Evolutionary conservation across 2,329 filamentous ascomycete species (phyloP).

Genomic region (Clonostachys solani): DNA sequence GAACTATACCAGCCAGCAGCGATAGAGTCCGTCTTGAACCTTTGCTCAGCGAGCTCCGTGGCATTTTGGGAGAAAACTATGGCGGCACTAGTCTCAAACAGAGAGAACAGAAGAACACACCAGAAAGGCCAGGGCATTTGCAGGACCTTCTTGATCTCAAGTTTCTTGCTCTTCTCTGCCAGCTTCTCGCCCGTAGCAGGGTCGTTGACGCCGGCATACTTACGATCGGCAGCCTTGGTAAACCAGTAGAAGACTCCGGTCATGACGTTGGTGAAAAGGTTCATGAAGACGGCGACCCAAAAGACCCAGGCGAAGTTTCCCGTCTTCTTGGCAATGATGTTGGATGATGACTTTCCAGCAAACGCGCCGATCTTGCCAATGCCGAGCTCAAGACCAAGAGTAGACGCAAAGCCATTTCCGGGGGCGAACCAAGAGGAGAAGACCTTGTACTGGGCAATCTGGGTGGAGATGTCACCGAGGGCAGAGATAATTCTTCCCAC

Average conservation of each 20-base stretch:
- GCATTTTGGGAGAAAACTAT: conserved; percentile 47
- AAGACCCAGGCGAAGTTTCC: conserved; percentile 56
- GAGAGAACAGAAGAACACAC: conserved; percentile 38
- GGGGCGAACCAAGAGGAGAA: conserved; percentile 60
- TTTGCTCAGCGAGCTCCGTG: conserved; percentile 50
- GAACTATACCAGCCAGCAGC: conserved; percentile 49
- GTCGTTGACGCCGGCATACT: conserved; percentile 39
- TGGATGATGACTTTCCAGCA: conserved; percentile 52
- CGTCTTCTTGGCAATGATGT: conserved; percentile 49
- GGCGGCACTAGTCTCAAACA: conserved; percentile 48
- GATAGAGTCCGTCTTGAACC: conserved; percentile 43
- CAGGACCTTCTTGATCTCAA: conserved; percentile 46
- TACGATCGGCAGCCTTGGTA: conserved; percentile 38
- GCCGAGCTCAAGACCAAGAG: conserved; percentile 51
- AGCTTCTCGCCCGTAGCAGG: conserved; percentile 50
- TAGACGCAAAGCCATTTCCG: conserved; percentile 53
- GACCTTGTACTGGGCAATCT: conserved; percentile 57
- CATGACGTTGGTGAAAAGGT: conserved; percentile 53
- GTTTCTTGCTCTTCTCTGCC: conserved; percentile 51
- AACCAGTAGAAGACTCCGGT: conserved; percentile 49
- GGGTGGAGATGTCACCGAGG: conserved; percentile 55
- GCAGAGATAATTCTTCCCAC: conserved; percentile 47
- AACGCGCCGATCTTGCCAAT: conserved; percentile 55
- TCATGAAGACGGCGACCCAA: conserved; percentile 56
- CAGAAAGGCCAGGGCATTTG: conserved; percentile 55